These are phyloP conservation scores for Pseudogymnoascus sp. DNA, from an alignment of 2,329 filamentous ascomycete genomes.

Conservation along the genomic window DNA sequence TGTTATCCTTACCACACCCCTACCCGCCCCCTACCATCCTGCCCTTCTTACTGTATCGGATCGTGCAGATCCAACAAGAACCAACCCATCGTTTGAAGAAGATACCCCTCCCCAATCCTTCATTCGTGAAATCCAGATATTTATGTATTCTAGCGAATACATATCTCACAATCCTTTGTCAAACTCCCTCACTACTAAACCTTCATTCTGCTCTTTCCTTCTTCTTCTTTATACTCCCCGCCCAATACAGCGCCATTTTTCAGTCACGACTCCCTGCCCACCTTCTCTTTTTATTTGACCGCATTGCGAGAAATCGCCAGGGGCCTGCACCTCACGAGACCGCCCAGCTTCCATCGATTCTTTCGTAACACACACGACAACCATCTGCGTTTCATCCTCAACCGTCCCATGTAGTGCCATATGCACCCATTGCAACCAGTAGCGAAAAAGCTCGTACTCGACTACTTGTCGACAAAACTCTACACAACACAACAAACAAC, in stretches of 20 bases:
- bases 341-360: slow-evolving; percentile 15
- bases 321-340: slow-evolving; percentile 19
- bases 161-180: not conserved
- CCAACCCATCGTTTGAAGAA: slow-evolving; percentile 1
- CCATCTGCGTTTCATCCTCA: slow-evolving; percentile 1
- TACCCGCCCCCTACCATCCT: slow-evolving; percentile 9
- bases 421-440: not conserved
- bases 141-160: not conserved
- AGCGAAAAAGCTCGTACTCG: slow-evolving; percentile 1
- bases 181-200: not conserved
- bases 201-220: not conserved
- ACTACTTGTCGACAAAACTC: not conserved
- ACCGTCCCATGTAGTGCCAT: not conserved
- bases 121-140: not conserved
- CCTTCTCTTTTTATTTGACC: not conserved
- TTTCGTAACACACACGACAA: slow-evolving; percentile 7
- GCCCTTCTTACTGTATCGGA: slow-evolving; percentile 9
- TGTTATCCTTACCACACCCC: slow-evolving; percentile 12
- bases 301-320: slow-evolving; percentile 12
- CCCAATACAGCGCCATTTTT: not conserved
- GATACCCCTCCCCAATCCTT: slow-evolving; percentile 10
- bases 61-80: slow-evolving; percentile 15
- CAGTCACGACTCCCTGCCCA: not conserved
- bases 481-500: not conserved
- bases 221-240: not conserved